Conservation (phyloP, 345 rosid genomes). For the Gynandropsis gynandra region DNA sequence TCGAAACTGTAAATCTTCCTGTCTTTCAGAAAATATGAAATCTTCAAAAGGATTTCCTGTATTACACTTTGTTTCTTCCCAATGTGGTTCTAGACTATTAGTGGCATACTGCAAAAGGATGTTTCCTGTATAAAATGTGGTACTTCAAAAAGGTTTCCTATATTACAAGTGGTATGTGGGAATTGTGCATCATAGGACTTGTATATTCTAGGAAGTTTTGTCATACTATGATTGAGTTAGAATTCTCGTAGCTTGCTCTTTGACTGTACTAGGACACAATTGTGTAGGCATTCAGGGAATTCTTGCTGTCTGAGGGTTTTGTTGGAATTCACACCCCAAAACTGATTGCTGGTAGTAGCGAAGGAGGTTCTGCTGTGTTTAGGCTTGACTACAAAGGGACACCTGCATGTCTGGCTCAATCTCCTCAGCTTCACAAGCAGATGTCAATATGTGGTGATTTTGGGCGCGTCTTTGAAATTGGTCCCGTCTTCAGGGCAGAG, state of each 20-base stretch:
- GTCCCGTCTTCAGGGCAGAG: constrained; percentile 90
- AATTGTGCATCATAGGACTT: neutral
- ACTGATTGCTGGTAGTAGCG: constrained; percentile 81
- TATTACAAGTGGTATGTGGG: neutral
- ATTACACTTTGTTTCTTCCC: neutral
- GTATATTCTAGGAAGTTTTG: neutral
- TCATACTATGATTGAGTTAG: constrained; percentile 1
- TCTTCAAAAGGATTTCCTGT: neutral
- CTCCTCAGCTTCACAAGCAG: constrained; percentile 95
- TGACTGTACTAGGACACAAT: constrained; percentile 5
- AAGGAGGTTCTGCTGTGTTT: constrained; percentile 96
- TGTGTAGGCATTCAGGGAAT: constrained; percentile 64
- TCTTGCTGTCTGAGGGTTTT: constrained; percentile 46
- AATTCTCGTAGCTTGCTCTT: neutral
- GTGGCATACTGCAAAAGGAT: constrained; percentile 5
- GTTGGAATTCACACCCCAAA: constrained; percentile 85
- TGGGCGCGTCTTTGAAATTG: constrained; percentile 70
- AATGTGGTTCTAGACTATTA: neutral
- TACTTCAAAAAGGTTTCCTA: neutral
- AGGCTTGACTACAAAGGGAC: constrained; percentile 82
- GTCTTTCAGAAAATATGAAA: neutral
- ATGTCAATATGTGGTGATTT: constrained; percentile 81
- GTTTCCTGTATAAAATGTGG: neutral
- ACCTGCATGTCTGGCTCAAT: constrained; percentile 85
- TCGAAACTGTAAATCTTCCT: constrained; percentile 7